Evolutionary conservation across 2,329 filamentous ascomycete species (phyloP), one percentile per base, ranked within the genome.

Genomic region (Pseudogymnoascus sp.): DNA sequence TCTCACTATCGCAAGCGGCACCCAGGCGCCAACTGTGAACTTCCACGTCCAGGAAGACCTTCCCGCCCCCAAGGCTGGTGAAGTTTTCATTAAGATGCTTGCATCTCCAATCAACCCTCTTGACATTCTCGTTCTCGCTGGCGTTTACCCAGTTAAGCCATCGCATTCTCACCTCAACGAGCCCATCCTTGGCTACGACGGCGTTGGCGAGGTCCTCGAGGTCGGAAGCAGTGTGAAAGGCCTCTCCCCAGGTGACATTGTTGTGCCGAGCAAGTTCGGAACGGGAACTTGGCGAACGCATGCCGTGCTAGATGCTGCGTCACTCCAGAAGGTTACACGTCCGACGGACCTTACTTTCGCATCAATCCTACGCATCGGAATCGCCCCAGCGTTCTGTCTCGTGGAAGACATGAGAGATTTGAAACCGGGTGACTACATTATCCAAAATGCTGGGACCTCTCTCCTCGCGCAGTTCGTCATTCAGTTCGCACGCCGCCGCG

Each of bases 401-500:
- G 59, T 68, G 37, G 67, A 69, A 58, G 63, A 67, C 37, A 63
- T 67, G 62, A 41, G 32, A 2, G 28, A 59, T 18, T 63, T 69
- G 25, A 59, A 60, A 57, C 65, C 62, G 0, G 67, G 68, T n/a
- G 67, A 70, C 41, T 68, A 62, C 61, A 64, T 69, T 37, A 62
- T 69, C 34, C 66, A 66, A 32, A 69, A 69, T 57, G 66, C 65
- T 2, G 67, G 59, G 16, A 59, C 62, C 3, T 58, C 60, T 2
- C 62, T 62, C 28, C 60, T 69, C 20, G 63, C 66, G 6, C 67
- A 67, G 30, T 58, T 69, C 50, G 63, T 67, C 12, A 58, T 62
- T 30, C 67, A 69, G 39, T 68, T 69, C 34, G 67, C 65, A 11
- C 61, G 58, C 20, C 60, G 62, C 28, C 60, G 61, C 16, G 64